These are phyloP conservation scores for Magnusiomyces paraingens DNA, from an alignment of 1,139 yeast species.

Conservation along the genomic window DNA sequence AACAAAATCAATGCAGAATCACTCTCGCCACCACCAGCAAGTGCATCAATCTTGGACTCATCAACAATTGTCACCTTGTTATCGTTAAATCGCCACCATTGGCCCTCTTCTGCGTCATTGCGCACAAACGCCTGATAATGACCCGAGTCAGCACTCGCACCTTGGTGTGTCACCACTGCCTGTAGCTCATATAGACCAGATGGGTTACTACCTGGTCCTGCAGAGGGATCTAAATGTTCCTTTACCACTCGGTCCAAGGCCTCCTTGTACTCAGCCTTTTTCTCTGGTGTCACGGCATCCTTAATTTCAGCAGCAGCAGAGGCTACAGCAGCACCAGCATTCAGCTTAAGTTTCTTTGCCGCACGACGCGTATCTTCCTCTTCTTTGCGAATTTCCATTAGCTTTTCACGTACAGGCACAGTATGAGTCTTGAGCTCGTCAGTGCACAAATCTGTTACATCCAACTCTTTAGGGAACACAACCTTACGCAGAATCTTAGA, in stretches of 20 bases:
- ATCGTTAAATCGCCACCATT: slow-evolving; percentile 95
- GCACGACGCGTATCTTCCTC: slow-evolving; percentile 68
- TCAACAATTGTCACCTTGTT: slow-evolving; percentile 76
- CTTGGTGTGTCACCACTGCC: slow-evolving; percentile 88
- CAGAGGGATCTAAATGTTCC: slow-evolving; percentile 25
- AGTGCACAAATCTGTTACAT: slow-evolving; percentile 77
- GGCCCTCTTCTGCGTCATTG: slow-evolving; percentile 56
- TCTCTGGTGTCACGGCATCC: slow-evolving; percentile 31
- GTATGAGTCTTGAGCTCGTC: slow-evolving; percentile 62
- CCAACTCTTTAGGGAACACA: slow-evolving; percentile 89
- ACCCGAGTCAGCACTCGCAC: slow-evolving; percentile 95
- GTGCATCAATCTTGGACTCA: slow-evolving; percentile 70
- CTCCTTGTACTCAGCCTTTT: slow-evolving; percentile 35
- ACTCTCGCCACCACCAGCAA: slow-evolving; percentile 97
- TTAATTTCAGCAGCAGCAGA: slow-evolving; percentile 25
- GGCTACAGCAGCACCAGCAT: slow-evolving; percentile 32
- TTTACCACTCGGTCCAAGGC: slow-evolving; percentile 28
- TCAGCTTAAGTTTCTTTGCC: slow-evolving; percentile 56
- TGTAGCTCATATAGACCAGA: slow-evolving; percentile 78
- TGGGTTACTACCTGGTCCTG: slow-evolving; percentile 66
- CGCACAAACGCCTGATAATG: slow-evolving; percentile 89
- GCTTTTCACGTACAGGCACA: slow-evolving; percentile 66
- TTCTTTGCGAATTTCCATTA: slow-evolving; percentile 71
- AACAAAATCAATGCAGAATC: slow-evolving; percentile 87
- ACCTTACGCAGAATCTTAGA: slow-evolving; percentile 91